phyloP scores from a whole-genome alignment of 768 basidiomycete species.

The Hypholoma sublateritium region DNA sequence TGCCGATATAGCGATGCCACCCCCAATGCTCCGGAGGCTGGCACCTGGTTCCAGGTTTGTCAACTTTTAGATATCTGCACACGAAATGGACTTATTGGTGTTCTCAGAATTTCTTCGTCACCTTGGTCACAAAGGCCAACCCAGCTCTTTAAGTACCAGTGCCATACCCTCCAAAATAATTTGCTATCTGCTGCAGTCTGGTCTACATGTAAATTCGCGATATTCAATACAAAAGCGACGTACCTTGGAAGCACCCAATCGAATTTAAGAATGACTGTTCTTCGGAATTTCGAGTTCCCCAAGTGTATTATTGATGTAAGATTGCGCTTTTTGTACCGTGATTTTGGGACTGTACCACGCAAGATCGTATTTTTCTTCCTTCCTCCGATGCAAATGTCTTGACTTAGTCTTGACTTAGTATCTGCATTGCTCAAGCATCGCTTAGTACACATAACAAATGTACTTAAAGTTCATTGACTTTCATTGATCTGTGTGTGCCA shows the following conservation, averaged over 20 bases:
- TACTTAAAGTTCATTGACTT: too few species aligned
- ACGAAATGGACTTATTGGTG: not conserved
- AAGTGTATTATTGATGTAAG: too few species aligned
- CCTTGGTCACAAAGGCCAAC: slow-evolving; percentile 53
- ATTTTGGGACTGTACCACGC: too few species aligned
- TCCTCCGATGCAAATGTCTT: too few species aligned
- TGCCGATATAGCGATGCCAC: slow-evolving; percentile 43
- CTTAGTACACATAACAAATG: too few species aligned
- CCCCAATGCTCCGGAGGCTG: slow-evolving; percentile 60
- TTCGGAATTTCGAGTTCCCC: too few species aligned
- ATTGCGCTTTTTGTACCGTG: too few species aligned
- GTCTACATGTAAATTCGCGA: not conserved
- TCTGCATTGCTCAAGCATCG: too few species aligned
- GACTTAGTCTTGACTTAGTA: too few species aligned
- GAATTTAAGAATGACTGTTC: too few species aligned
- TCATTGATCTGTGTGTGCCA: too few species aligned
- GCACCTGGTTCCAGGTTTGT: slow-evolving; percentile 61
- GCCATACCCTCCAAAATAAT: slow-evolving; percentile 1
- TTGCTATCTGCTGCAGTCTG: not conserved
- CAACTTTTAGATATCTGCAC: not conserved
- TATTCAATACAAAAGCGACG: not conserved
- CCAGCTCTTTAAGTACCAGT: slow-evolving; percentile 41
- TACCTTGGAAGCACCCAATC: not conserved
- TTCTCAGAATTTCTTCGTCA: slow-evolving; percentile 50
- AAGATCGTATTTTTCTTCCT: too few species aligned